Evolutionary conservation across 2,329 filamentous ascomycete genomes (phyloP).

Genomic region (Talaromyces atroroseus): DNA sequence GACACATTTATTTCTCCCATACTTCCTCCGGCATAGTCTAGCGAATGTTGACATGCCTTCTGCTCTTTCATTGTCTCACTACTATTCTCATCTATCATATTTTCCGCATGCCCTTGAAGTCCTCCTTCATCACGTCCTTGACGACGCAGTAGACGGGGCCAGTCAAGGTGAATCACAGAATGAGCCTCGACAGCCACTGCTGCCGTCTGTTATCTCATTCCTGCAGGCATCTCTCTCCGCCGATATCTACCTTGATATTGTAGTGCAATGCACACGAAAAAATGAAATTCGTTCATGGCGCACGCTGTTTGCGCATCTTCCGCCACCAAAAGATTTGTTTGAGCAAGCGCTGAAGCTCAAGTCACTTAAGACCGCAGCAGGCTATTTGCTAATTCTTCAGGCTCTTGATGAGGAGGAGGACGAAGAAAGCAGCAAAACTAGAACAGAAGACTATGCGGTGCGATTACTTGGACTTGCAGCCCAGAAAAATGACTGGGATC

Average conservation of each 20-base stretch:
- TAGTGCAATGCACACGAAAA: constrained; percentile 95
- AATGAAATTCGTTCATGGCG: constrained; percentile 94
- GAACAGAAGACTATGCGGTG: constrained; percentile 55
- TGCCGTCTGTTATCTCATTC: constrained; percentile 55
- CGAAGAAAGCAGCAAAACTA: constrained; percentile 48
- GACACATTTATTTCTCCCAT: constrained; percentile 90
- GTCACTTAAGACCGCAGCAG: constrained; percentile 87
- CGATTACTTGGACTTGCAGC: constrained; percentile 76
- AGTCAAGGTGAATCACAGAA: constrained; percentile 24
- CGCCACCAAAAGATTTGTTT: constrained; percentile 84
- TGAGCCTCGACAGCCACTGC: constrained; percentile 27
- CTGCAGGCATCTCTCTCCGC: constrained; percentile 65
- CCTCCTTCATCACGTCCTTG: constrained; percentile 83
- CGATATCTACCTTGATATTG: constrained; percentile 77
- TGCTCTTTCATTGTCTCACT: constrained; percentile 73
- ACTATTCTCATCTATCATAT: constrained; percentile 83
- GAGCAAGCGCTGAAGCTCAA: constrained; percentile 83
- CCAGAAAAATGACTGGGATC: constrained; percentile 82
- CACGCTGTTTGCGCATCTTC: constrained; percentile 85
- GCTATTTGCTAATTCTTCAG: constrained; percentile 91
- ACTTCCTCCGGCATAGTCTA: constrained; percentile 75
- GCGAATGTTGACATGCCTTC: constrained; percentile 69
- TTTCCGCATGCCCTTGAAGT: constrained; percentile 91
- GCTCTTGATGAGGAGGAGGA: constrained; percentile 58
- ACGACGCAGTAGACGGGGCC: constrained; percentile 78